Percentiles rank a stretch among this genome's conserved stretches.
phyloP scores from a whole-genome alignment of 495 filamentous ascomycete species.

The Podospora bellae-mahoneyi region DNA sequence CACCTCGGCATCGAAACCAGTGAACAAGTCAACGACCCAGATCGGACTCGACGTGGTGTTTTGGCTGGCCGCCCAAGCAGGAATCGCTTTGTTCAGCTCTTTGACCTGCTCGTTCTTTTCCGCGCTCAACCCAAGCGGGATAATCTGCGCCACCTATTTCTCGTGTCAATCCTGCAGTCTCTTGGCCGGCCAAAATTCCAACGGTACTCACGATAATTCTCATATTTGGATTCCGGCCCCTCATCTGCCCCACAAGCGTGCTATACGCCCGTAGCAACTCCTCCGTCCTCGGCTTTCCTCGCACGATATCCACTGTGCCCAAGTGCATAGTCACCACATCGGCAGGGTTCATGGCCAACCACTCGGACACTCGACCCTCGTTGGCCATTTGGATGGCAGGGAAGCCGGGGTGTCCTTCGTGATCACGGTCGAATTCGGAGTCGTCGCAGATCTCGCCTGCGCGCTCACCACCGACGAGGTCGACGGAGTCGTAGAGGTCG shows the following conservation, averaged over 20 bases:
- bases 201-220: constrained; percentile 47
- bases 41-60: constrained; percentile 50
- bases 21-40: constrained; percentile 51
- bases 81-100: constrained; percentile 48
- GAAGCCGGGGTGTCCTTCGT: constrained; percentile 55
- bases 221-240: constrained; percentile 44
- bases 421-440: constrained; percentile 44
- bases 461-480: constrained; percentile 45
- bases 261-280: constrained; percentile 48
- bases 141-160: constrained; percentile 51
- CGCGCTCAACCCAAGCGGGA: constrained; percentile 38
- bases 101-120: constrained; percentile 40
- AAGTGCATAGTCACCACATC: constrained; percentile 53
- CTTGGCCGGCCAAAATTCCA: not conserved
- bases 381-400: constrained; percentile 49
- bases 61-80: constrained; percentile 41
- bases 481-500: constrained; percentile 41
- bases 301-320: constrained; percentile 52
- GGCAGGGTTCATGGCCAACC: constrained; percentile 46
- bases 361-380: constrained; percentile 46
- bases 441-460: constrained; percentile 41
- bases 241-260: constrained; percentile 46
- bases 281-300: constrained; percentile 38
- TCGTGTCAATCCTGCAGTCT: not conserved
- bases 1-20: constrained; percentile 37